Percentiles rank a stretch among this genome's conserved stretches.
Evolutionary conservation across 208 protist genomes (phyloP).

Genomic region (Crithidia thermophila): DNA sequence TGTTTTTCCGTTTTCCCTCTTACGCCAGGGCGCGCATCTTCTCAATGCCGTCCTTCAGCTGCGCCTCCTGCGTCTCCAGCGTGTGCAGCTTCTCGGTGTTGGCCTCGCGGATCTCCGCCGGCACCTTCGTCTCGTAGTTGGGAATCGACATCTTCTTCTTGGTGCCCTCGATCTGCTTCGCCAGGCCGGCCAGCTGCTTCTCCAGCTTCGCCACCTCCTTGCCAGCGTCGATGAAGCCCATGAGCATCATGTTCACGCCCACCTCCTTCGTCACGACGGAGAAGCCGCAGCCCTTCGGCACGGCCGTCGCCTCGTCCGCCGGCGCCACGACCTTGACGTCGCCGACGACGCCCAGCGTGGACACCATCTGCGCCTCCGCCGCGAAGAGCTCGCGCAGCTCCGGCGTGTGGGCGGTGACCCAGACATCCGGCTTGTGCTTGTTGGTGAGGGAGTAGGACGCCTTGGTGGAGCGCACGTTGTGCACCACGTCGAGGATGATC

Average conservation of each 20-base stretch:
- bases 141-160: conserved; percentile 90
- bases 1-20: background rate
- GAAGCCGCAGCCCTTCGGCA: conserved; percentile 88
- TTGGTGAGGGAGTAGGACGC: conserved; percentile 90
- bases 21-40: conserved; percentile 73
- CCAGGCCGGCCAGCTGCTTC: conserved; percentile 77
- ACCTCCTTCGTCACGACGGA: conserved; percentile 85
- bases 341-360: conserved; percentile 82
- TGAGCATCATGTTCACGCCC: conserved; percentile 89
- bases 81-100: conserved; percentile 85
- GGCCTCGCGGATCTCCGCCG: conserved; percentile 69
- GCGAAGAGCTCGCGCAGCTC: conserved; percentile 51
- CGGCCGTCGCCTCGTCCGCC: conserved; percentile 41
- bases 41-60: conserved; percentile 68
- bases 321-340: conserved; percentile 61
- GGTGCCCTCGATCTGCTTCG: conserved; percentile 84
- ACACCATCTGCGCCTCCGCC: conserved; percentile 64
- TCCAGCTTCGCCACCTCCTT: conserved; percentile 90
- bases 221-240: conserved; percentile 89
- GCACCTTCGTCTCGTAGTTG: conserved; percentile 93
- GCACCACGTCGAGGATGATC: conserved; percentile 84
- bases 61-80: conserved; percentile 64
- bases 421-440: conserved; percentile 88
- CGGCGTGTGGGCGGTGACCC: conserved; percentile 59
- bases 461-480: conserved; percentile 89